phyloP scores from a whole-genome alignment of 345 rosid species.

The Dovyalis caffra region DNA sequence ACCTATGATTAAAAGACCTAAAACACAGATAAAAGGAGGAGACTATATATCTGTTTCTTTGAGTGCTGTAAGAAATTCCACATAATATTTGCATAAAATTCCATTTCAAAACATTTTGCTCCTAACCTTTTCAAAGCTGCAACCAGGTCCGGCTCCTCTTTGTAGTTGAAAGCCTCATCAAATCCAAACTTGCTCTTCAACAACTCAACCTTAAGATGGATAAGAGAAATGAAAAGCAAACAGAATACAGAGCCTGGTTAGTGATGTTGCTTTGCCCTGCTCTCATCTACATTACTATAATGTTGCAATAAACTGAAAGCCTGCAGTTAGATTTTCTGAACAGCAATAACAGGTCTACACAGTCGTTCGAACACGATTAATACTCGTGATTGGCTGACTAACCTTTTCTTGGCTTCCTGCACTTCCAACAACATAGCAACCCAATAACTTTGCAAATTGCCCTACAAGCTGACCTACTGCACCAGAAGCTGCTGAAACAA shows the following conservation, averaged over 20 bases:
- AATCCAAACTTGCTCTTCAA: neutral
- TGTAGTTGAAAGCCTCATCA: neutral
- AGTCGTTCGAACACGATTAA: neutral
- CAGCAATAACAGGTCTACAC: neutral
- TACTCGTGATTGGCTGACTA: neutral
- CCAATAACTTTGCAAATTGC: constrained; percentile 15
- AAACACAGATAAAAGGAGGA: too few relatives aligned
- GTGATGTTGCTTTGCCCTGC: neutral
- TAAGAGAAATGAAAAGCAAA: neutral
- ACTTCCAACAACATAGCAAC: constrained; percentile 24
- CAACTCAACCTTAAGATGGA: neutral
- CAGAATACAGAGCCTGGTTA: neutral
- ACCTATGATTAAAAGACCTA: too few relatives aligned
- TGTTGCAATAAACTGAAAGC: too few relatives aligned
- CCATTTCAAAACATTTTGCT: neutral
- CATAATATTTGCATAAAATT: too few relatives aligned
- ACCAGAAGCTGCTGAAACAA: constrained; percentile 18
- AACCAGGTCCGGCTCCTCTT: neutral
- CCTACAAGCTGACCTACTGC: constrained; percentile 24
- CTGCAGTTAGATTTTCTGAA: too few relatives aligned
- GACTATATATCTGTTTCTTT: too few relatives aligned
- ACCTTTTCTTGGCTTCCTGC: constrained; percentile 18
- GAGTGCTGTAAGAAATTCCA: too few relatives aligned
- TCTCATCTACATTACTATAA: too few relatives aligned
- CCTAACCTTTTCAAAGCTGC: constrained; percentile 10